Evolutionary conservation across 1,284 basidiomycete species (phyloP).

Genomic region (Hymenochaete sp.): DNA sequence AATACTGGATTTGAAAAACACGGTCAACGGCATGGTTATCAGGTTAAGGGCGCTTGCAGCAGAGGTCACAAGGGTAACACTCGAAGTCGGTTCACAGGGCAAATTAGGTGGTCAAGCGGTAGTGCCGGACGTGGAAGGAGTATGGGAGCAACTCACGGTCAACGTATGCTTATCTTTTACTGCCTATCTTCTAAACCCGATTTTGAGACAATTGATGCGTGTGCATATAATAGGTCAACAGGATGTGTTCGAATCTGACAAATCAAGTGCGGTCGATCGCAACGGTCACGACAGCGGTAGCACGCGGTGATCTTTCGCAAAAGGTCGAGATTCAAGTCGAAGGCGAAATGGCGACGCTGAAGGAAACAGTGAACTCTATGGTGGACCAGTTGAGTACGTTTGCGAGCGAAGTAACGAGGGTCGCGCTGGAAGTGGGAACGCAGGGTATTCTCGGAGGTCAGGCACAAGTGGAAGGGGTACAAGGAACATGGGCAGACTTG

Average conservation of each 20-base stretch:
- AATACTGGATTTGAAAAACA: constrained; percentile 95
- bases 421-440: constrained; percentile 87
- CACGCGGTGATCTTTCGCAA: constrained; percentile 81
- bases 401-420: constrained; percentile 90
- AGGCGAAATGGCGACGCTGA: constrained; percentile 83
- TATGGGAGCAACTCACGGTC: constrained; percentile 86
- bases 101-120: constrained; percentile 88
- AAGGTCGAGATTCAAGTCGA: constrained; percentile 88
- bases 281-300: constrained; percentile 87
- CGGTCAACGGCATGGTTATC: constrained; percentile 97
- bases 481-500: constrained; percentile 91
- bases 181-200: background rate
- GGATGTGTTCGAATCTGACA: constrained; percentile 89
- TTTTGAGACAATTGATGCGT: constrained; percentile 6
- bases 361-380: constrained; percentile 83
- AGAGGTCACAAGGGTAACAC: constrained; percentile 92
- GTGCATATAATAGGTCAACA: constrained; percentile 56
- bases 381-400: constrained; percentile 86
- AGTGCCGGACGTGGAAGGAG: constrained; percentile 91
- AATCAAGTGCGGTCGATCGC: constrained; percentile 93
- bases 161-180: constrained; percentile 52
- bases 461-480: constrained; percentile 84
- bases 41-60: constrained; percentile 83
- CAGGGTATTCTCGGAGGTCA: constrained; percentile 91
- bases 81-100: constrained; percentile 87